Conservation (phyloP, 1,284 basidiomycete genomes). For the Microbotryum saponariae region DNA sequence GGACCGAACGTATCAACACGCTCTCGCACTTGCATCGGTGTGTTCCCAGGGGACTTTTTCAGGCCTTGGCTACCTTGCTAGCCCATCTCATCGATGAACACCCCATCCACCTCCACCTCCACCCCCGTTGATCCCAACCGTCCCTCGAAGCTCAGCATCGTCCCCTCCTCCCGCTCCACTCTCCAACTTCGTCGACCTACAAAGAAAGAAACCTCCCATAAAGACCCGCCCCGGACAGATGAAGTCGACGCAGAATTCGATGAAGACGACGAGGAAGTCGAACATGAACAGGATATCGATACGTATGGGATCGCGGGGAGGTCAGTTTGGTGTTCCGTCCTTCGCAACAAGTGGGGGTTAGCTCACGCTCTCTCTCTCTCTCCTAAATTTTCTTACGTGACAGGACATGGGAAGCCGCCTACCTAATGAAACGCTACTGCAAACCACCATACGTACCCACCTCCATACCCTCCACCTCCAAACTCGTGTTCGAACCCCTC, state of each 20-base stretch:
- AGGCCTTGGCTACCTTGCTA: too few species aligned
- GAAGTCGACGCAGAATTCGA: too few species aligned
- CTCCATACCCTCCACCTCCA: constrained; percentile 36
- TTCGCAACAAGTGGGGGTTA: neutral
- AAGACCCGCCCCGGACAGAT: too few species aligned
- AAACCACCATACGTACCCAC: constrained; percentile 5
- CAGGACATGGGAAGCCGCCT: constrained; percentile 58
- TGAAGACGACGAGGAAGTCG: constrained; percentile 28
- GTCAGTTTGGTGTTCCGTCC: constrained; percentile 42
- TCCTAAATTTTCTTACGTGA: neutral
- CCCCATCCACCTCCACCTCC: too few species aligned
- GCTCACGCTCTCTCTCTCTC: neutral
- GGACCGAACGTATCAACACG: too few species aligned
- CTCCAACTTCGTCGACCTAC: neutral
- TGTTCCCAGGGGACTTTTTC: too few species aligned
- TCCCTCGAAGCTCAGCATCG: constrained; percentile 8
- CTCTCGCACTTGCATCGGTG: too few species aligned
- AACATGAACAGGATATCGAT: constrained; percentile 46
- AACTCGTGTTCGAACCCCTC: constrained; percentile 54
- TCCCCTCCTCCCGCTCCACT: neutral
- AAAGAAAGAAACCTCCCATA: neutral
- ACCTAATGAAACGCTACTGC: constrained; percentile 54
- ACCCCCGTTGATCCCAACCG: constrained; percentile 14
- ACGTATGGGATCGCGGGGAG: constrained; percentile 66
- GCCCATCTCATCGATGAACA: too few species aligned